These are phyloP conservation scores for Sabuloglossum arenarium DNA, from an alignment of 495 filamentous ascomycete genomes.

Conservation along the genomic window DNA sequence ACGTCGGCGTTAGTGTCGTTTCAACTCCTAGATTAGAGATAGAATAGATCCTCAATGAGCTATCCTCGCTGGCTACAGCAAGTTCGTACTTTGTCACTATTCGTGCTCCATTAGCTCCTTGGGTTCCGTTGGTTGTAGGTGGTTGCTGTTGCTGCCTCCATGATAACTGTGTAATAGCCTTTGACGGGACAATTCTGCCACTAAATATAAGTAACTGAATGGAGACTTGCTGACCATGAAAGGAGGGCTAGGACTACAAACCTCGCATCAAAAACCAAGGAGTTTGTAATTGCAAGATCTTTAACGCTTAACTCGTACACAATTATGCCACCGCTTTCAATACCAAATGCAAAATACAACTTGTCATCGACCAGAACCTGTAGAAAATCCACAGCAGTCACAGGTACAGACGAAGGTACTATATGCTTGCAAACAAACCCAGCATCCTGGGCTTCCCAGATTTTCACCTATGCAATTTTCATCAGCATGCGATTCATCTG, in stretches of 20 bases:
- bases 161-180: slow-evolving; percentile 48
- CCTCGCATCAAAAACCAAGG: not conserved
- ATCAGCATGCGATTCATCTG: not conserved
- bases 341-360: slow-evolving; percentile 3
- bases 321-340: slow-evolving; percentile 2
- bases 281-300: not conserved
- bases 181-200: slow-evolving; percentile 38
- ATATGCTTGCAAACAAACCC: not conserved
- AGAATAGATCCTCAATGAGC: slow-evolving; percentile 51
- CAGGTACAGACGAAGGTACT: not conserved
- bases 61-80: slow-evolving; percentile 68
- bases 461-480: slow-evolving; percentile 4
- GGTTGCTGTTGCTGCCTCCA: slow-evolving; percentile 40
- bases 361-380: not conserved
- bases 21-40: slow-evolving; percentile 16
- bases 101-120: not conserved
- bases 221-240: not conserved
- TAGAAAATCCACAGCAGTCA: slow-evolving; percentile 5
- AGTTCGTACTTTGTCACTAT: slow-evolving; percentile 24
- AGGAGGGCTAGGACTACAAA: not conserved
- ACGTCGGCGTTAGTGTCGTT: not conserved
- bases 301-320: not conserved
- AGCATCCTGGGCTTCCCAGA: not conserved
- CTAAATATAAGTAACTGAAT: slow-evolving; percentile 13
- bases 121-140: slow-evolving; percentile 7